phyloP scores from a whole-genome alignment of 2,329 filamentous ascomycete species.

The Botrytis galanthina region DNA sequence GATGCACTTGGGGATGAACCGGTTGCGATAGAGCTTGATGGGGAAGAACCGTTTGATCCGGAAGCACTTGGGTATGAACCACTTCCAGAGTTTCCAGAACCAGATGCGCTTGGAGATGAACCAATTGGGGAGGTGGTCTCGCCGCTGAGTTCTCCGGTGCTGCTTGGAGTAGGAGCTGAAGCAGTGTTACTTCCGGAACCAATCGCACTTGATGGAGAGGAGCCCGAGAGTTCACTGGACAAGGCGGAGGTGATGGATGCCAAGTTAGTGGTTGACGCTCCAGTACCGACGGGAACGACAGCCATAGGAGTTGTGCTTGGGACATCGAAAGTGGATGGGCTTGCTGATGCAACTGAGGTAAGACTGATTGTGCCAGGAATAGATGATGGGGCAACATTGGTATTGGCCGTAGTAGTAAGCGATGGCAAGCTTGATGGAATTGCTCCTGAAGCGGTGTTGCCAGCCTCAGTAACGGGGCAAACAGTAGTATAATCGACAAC shows the following conservation, averaged over 20 bases:
- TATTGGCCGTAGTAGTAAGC: neutral
- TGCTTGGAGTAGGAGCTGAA: neutral
- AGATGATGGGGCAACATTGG: neutral
- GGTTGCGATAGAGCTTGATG: neutral
- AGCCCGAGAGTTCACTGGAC: neutral
- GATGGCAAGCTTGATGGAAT: neutral
- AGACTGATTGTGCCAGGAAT: neutral
- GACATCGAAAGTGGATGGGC: neutral
- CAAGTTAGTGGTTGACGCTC: neutral
- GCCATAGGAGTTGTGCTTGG: neutral
- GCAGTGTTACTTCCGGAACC: neutral
- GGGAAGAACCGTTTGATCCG: neutral
- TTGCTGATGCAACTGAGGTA: neutral
- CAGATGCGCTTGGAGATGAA: neutral
- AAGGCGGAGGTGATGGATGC: slow-evolving; percentile 10
- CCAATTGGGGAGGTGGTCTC: neutral
- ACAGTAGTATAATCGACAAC: slow-evolving; percentile 25
- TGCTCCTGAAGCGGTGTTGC: neutral
- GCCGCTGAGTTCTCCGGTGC: neutral
- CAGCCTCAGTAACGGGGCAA: slow-evolving; percentile 22
- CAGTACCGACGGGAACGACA: neutral
- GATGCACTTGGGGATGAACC: neutral
- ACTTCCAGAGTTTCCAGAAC: too few relatives aligned
- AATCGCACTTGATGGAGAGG: neutral
- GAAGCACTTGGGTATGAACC: neutral